Evolutionary conservation across 257 asterid genomes (phyloP).

Genomic region (Przewalskia tangutica): DNA sequence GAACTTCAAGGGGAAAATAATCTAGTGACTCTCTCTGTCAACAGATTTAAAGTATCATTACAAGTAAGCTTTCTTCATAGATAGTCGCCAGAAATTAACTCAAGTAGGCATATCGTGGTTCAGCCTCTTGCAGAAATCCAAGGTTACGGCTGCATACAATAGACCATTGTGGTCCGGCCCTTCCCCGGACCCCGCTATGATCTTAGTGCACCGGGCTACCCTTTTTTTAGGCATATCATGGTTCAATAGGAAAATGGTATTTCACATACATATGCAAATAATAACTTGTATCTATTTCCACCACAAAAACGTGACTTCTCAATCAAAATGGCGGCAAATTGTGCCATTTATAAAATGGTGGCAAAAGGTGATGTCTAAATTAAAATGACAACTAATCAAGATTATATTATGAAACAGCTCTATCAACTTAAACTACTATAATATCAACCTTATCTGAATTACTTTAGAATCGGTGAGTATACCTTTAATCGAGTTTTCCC

Average conservation of each 20-base stretch:
- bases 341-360: not conserved
- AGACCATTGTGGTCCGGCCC: too few relatives aligned
- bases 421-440: not conserved
- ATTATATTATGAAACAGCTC: not conserved
- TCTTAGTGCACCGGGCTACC: too few relatives aligned
- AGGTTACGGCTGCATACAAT: too few relatives aligned
- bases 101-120: not conserved
- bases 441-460: not conserved
- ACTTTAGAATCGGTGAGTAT: not conserved
- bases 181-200: too few relatives aligned
- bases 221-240: not conserved
- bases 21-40: not conserved
- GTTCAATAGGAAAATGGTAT: too few relatives aligned
- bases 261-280: not conserved
- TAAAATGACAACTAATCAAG: not conserved
- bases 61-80: not conserved
- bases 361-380: not conserved
- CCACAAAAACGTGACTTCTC: not conserved
- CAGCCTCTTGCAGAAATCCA: too few relatives aligned
- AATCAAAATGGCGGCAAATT: not conserved
- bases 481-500: constrained; percentile 93
- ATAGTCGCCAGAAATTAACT: not conserved
- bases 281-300: not conserved
- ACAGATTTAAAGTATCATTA: not conserved
- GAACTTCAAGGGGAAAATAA: not conserved